Evolutionary conservation across 768 basidiomycete species (phyloP), one percentile per base, ranked within the genome.

Genomic region (Dioszegia crocea): DNA sequence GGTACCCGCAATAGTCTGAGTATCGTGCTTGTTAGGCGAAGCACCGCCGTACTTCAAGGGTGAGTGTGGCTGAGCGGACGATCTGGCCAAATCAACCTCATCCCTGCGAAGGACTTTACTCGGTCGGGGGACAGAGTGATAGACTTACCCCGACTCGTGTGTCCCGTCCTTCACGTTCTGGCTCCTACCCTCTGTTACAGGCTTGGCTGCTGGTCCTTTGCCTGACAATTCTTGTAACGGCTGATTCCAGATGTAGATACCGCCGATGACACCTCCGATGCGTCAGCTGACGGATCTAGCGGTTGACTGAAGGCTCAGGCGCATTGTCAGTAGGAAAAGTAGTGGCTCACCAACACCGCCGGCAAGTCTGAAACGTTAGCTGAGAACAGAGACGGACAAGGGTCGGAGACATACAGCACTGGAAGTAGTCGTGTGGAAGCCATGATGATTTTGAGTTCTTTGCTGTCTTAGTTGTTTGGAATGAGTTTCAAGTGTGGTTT

Each of bases 161-260:
- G 56, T 53, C 9, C 63, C 67, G 53, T 70, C 67, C 36, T 69
- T 66, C n/a, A 64, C 57, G 38, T 45, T 48, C 61, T 67, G 68
- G 59, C 66, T 68, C 41, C 65, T 30, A 4, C 68, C 70, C 9
- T 68, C 66, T 16, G 38, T 61, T 9, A 61, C 26, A 23, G 61
- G 41, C 14, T 27, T 50, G 17, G 57, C 21, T 12, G 59, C 59
- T 31, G 59, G 63, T n/a, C 45, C 36, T 47, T 67, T 63, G 10
- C 68, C 69, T 12, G 70, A 58, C 17, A 70, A 43, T 48, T 76
- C 67, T 50, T 68, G 64, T 39, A 73, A 59, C 1, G 75, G 75
- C 36, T 63, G 54, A 24, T 66, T 61, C 60, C 62, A 74, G 56
- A 73, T 73, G 54, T 76, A 76, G 33, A 65, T 57, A 17, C 73